Conservation (phyloP, 345 rosid genomes). For the Microthlaspi erraticum region DNA sequence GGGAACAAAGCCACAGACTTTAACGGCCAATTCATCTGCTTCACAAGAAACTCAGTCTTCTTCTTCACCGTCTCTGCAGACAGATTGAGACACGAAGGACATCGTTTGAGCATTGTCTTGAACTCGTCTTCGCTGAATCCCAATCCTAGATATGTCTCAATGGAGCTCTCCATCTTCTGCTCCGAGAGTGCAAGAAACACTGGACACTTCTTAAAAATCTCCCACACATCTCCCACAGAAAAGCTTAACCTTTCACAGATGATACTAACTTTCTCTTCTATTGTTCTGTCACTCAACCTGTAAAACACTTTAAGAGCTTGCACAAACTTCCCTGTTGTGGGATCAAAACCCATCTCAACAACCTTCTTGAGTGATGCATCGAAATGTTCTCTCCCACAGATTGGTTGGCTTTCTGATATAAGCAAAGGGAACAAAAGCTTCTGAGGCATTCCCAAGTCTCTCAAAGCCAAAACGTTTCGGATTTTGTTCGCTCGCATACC, state of each 20-base stretch:
- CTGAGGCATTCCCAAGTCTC: no score
- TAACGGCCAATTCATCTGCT: conserved; percentile 30
- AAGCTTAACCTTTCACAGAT: conserved; percentile 36
- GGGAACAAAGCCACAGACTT: conserved; percentile 6
- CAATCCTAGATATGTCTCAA: neutral
- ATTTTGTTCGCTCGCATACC: no score
- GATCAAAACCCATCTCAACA: neutral
- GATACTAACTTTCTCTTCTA: neutral
- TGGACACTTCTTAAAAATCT: conserved; percentile 41
- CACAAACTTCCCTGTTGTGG: conserved; percentile 16
- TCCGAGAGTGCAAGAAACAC: neutral
- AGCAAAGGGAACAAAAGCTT: no score
- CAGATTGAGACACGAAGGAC: neutral
- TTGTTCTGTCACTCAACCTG: neutral
- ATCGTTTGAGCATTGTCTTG: neutral
- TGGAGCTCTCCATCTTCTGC: neutral
- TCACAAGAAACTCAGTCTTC: conserved; percentile 10
- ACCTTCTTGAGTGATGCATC: no score
- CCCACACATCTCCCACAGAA: conserved; percentile 21
- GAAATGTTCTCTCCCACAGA: no score
- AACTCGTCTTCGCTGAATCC: conserved; percentile 11
- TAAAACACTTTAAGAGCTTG: neutral
- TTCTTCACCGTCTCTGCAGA: neutral
- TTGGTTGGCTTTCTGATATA: no score
- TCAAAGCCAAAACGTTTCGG: no score